phyloP scores from a whole-genome alignment of 1,284 basidiomycete genomes.

The Stereum hirsutum region DNA sequence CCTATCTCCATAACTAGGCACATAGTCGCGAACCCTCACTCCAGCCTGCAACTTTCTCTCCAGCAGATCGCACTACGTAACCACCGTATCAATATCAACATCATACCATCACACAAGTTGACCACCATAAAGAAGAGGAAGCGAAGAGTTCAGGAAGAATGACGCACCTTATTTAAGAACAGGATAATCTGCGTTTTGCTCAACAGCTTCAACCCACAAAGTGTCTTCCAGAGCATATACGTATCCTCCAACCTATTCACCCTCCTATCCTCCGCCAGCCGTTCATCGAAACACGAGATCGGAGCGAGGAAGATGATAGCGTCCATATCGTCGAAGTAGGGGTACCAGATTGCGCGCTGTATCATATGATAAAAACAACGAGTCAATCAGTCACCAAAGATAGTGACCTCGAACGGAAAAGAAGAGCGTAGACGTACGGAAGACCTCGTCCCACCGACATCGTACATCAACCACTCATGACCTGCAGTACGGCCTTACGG shows the following conservation, averaged over 20 bases:
- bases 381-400: not conserved
- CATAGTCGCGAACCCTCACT: constrained; percentile 46
- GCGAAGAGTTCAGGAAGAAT: not conserved
- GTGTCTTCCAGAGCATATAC: constrained; percentile 29
- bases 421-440: constrained; percentile 35
- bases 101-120: too few relatives aligned
- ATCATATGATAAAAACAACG: too few relatives aligned
- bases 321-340: constrained; percentile 32
- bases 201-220: constrained; percentile 29
- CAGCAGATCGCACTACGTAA: constrained; percentile 49
- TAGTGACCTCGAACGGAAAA: constrained; percentile 10
- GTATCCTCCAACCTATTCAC: constrained; percentile 36
- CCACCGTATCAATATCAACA: not conserved
- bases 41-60: constrained; percentile 57
- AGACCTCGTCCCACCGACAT: constrained; percentile 64
- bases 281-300: constrained; percentile 32
- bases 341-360: constrained; percentile 27
- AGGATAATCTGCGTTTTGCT: constrained; percentile 27
- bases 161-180: constrained; percentile 30
- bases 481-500: constrained; percentile 18
- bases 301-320: constrained; percentile 34
- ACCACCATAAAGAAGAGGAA: too few relatives aligned
- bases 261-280: constrained; percentile 30
- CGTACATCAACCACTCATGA: constrained; percentile 61
- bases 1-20: constrained; percentile 30